Evolutionary conservation across 345 rosid genomes (phyloP).

Genomic region (Hibiscus tridactylites): DNA sequence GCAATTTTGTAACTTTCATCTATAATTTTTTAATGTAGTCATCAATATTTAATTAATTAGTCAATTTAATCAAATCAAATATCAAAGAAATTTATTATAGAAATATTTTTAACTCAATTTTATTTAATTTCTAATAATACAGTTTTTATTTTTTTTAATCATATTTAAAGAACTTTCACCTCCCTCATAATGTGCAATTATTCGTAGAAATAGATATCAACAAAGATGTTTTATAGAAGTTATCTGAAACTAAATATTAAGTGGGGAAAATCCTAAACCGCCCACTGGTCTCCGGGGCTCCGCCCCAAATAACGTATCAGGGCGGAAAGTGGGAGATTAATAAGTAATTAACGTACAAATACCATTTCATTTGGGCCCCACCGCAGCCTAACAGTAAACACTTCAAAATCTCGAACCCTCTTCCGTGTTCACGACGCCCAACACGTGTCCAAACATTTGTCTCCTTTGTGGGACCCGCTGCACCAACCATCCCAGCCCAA

Average conservation of each 20-base stretch:
- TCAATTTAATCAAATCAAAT: too few species aligned
- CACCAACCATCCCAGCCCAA: neutral
- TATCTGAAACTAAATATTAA: neutral
- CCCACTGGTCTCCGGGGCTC: neutral
- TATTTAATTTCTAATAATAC: too few species aligned
- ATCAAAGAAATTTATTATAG: too few species aligned
- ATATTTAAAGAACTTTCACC: too few species aligned
- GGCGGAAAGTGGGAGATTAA: neutral
- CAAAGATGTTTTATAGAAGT: too few species aligned
- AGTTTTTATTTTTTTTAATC: too few species aligned
- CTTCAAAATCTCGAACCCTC: constrained; percentile 1
- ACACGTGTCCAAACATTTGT: neutral
- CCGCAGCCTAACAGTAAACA: neutral
- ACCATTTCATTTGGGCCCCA: neutral
- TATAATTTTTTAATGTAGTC: too few species aligned
- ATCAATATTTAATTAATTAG: too few species aligned
- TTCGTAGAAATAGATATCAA: too few species aligned
- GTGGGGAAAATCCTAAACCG: constrained; percentile 4
- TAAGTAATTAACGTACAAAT: neutral
- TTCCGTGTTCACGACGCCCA: neutral
- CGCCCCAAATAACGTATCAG: neutral
- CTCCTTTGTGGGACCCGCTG: neutral
- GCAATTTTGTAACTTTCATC: too few species aligned
- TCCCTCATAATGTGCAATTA: too few species aligned
- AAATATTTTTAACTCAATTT: too few species aligned